Evolutionary conservation across 2,329 filamentous ascomycete genomes (phyloP).

Genomic region (Aspergillus felis): DNA sequence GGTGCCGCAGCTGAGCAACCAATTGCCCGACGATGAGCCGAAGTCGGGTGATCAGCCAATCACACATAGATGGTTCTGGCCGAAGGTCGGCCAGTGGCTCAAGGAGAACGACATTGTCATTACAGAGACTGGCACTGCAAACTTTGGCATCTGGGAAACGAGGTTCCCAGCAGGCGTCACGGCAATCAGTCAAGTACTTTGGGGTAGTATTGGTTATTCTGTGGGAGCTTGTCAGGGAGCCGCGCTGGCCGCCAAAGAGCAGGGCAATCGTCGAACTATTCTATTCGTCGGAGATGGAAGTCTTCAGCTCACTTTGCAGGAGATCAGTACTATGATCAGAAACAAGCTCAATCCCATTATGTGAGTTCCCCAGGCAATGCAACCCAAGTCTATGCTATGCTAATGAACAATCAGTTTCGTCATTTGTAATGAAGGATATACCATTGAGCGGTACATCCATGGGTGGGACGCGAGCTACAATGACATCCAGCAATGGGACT

Average conservation of each 20-base stretch:
- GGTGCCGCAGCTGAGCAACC: slow-evolving; percentile 55
- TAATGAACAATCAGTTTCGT: slow-evolving; percentile 52
- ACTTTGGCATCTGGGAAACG: slow-evolving; percentile 85
- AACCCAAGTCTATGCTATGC: slow-evolving; percentile 28
- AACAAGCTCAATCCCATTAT: slow-evolving; percentile 72
- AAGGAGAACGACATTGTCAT: slow-evolving; percentile 70
- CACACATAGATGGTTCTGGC: slow-evolving; percentile 64
- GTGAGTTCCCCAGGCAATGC: slow-evolving; percentile 42
- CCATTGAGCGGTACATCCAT: slow-evolving; percentile 85
- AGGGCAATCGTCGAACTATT: slow-evolving; percentile 62
- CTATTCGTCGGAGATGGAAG: slow-evolving; percentile 87
- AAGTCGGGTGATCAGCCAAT: slow-evolving; percentile 37
- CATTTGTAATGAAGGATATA: slow-evolving; percentile 84
- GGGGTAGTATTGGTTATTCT: slow-evolving; percentile 64
- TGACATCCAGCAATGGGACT: slow-evolving; percentile 72
- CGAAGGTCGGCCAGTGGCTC: slow-evolving; percentile 68
- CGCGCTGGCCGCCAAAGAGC: slow-evolving; percentile 69
- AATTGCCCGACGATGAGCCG: slow-evolving; percentile 37
- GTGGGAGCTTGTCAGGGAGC: slow-evolving; percentile 64
- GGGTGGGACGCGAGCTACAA: slow-evolving; percentile 78
- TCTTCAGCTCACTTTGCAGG: slow-evolving; percentile 80
- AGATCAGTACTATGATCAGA: slow-evolving; percentile 77
- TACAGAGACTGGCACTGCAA: slow-evolving; percentile 82
- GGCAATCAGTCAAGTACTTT: slow-evolving; percentile 74
- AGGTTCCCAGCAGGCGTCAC: slow-evolving; percentile 74